Evolutionary conservation across 495 filamentous ascomycete species (phyloP), one percentile per base, ranked within the genome.

Genomic region (Penicillium verhagenii): DNA sequence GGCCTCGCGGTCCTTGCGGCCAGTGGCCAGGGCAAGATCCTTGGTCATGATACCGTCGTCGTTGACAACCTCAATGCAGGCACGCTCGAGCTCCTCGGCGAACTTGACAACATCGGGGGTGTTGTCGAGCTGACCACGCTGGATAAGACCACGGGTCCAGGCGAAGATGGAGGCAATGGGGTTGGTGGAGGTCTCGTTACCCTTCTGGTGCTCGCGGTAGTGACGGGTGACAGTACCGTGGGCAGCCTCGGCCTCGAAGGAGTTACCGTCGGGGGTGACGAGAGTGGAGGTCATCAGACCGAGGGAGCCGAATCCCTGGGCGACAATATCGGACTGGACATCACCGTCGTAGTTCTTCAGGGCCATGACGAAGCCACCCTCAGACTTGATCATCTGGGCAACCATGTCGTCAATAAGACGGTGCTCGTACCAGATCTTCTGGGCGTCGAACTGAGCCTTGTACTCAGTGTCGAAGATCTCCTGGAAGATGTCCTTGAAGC

Each of bases 291-390:
- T 97, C 94, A 98, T 98, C 50, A 98, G 86, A 64, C 94, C 94
- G 16, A 98, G 86, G 45, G 92, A 97, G 61, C 94, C 94, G 72
- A 98, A 98, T 56, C 94, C 94, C 79, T 98, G 94, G 50, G 94
- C 94, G 56, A 98, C 87, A 57, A 97, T 91, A 70, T 98, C 94
- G 74, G 92, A 96, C 81, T 96, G 94, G 51, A 98, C 94, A 61
- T 98, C 94, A 71, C 94, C 94, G 68, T 98, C 94, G 79, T 98
- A 98, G 82, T 98, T 98, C 85, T 98, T 98, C 66, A 98, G 81
- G 54, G 94, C 94, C 82, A 98, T 98, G 71, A 97, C 82, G 74
- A 89, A 96, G 53, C 94, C 94, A 55, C 94, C 91, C 63, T 87
- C 86, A 73, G 85, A 90, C 85, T 98, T 98, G 81, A 98, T 90